Evolutionary conservation across 2,329 filamentous ascomycete genomes (phyloP).

Genomic region (Cryphonectria parasitica): DNA sequence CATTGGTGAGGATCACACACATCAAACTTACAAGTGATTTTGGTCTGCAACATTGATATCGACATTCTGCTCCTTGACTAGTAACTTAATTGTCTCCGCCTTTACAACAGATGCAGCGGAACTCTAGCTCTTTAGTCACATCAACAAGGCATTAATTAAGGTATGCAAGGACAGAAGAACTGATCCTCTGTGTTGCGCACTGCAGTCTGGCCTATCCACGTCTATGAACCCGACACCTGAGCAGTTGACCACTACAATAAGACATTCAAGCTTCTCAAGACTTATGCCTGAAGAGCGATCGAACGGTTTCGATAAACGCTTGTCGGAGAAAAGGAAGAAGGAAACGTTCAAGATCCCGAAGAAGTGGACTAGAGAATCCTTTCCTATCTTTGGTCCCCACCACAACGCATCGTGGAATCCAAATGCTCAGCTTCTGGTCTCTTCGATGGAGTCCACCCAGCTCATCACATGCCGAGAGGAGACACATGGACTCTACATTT

Average conservation of each 20-base stretch:
- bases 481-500: not conserved
- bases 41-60: no score
- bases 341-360: not conserved
- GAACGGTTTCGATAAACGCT: not conserved
- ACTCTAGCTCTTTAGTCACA: no score
- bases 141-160: no score
- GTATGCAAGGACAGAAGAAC: no score
- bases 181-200: no score
- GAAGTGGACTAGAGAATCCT: not conserved
- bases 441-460: not conserved
- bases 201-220: no score
- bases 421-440: not conserved
- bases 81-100: not conserved
- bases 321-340: not conserved
- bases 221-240: not conserved
- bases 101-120: not conserved
- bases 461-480: not conserved
- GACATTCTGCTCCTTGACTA: no score
- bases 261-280: not conserved
- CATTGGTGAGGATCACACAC: no score
- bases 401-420: not conserved
- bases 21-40: no score
- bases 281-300: not conserved
- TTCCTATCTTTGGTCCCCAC: not conserved
- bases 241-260: not conserved